Conservation (phyloP, 228 moss, liverwort and hornwort species). For the Sphagnum fallax region DNA sequence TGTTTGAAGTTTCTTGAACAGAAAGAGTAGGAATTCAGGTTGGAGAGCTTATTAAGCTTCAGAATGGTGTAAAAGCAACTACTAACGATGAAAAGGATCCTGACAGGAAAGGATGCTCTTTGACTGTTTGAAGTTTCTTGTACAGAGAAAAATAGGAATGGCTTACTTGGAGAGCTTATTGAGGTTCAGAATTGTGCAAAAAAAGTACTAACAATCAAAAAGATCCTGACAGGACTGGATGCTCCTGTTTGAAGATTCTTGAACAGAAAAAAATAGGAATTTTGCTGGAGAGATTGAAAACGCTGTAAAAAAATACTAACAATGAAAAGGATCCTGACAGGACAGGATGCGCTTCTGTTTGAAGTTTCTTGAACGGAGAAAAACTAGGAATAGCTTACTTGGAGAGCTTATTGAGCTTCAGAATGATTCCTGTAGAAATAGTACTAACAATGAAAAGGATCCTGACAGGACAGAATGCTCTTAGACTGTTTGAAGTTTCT, state of each 20-base stretch:
- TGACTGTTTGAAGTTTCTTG: too few species aligned
- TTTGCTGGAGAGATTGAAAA: slow-evolving; percentile 44
- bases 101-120: neutral
- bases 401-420: slow-evolving; percentile 14
- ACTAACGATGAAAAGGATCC: neutral
- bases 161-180: slow-evolving; percentile 46
- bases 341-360: neutral
- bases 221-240: neutral
- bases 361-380: too few species aligned
- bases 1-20: too few species aligned
- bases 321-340: neutral
- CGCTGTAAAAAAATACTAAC: neutral
- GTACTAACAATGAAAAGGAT: neutral
- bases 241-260: too few species aligned
- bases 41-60: slow-evolving; percentile 22
- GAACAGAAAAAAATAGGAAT: too few species aligned
- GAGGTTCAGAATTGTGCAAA: too few species aligned
- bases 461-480: neutral
- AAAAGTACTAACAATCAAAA: neutral
- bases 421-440: neutral
- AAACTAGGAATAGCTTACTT: slow-evolving; percentile 30
- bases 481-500: neutral
- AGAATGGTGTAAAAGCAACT: neutral
- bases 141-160: too few species aligned
- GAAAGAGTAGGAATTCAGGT: neutral